Conservation (phyloP, 1,139 yeast species). For the Yamadazyma spencermartinsiae region DNA sequence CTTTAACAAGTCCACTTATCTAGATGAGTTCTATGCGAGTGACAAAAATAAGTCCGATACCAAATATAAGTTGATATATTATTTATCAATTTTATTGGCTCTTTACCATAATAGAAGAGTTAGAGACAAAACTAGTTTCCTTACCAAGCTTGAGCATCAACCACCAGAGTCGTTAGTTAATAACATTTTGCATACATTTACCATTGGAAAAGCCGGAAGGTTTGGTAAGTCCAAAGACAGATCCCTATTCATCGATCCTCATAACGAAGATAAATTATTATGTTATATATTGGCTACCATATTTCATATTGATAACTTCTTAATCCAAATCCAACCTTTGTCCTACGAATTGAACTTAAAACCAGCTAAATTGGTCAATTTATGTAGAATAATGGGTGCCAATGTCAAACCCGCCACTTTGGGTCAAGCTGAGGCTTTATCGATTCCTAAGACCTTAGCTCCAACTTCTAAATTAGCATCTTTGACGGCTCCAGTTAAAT, state of each 20-base stretch:
- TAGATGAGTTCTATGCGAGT: conserved; percentile 33
- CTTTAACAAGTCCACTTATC: conserved; percentile 27
- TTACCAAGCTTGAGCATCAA: conserved; percentile 57
- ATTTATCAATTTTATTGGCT: conserved; percentile 77
- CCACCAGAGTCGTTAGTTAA: conserved; percentile 77
- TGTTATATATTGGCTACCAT: conserved; percentile 74
- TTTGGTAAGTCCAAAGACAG: conserved; percentile 75
- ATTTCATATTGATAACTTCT: conserved; percentile 74
- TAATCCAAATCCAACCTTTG: conserved; percentile 75
- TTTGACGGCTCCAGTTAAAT: conserved; percentile 83
- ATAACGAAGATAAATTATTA: conserved; percentile 79
- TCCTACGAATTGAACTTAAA: conserved; percentile 84
- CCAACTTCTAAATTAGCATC: conserved; percentile 75
- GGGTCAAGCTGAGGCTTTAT: conserved; percentile 80
- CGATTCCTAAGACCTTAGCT: conserved; percentile 68
- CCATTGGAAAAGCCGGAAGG: conserved; percentile 62
- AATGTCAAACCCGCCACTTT: conserved; percentile 71
- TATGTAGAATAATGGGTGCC: conserved; percentile 85
- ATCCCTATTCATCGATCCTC: conserved; percentile 78
- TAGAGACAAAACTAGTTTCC: conserved; percentile 57
- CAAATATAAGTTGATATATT: conserved; percentile 70
- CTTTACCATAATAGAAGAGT: conserved; percentile 72
- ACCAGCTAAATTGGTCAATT: conserved; percentile 67
- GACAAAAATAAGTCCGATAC: conserved; percentile 52
- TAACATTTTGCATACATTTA: conserved; percentile 68